These are phyloP conservation scores for Pseudocercospora musae DNA, from an alignment of 2,329 filamentous ascomycete species.

Conservation along the genomic window DNA sequence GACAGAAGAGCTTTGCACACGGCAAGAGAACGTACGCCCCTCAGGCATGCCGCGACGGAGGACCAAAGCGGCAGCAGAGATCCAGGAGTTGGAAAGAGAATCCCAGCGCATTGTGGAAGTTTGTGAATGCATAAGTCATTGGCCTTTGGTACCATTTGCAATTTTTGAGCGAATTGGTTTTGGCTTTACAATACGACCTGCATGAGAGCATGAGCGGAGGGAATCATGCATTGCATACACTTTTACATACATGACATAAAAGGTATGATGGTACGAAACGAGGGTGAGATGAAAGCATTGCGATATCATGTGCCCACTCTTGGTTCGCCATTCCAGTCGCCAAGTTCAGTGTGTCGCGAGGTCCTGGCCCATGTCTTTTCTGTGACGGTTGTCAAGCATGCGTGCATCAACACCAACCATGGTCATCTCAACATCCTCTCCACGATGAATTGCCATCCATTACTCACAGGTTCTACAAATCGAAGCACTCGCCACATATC, in stretches of 20 bases:
- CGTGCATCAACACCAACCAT: too few relatives aligned
- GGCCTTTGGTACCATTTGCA: background rate
- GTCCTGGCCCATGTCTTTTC: too few relatives aligned
- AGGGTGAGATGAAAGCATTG: background rate
- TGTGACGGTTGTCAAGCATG: too few relatives aligned
- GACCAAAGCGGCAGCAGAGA: background rate
- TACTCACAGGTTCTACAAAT: too few relatives aligned
- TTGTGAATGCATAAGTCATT: background rate
- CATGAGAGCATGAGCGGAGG: background rate
- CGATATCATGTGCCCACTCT: background rate
- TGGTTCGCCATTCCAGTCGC: too few relatives aligned
- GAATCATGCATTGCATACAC: background rate
- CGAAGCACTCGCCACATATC: too few relatives aligned
- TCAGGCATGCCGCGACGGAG: background rate
- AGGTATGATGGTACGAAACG: background rate
- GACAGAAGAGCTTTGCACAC: background rate
- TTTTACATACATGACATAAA: background rate
- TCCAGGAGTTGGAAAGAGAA: background rate
- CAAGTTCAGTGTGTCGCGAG: too few relatives aligned
- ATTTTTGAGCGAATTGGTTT: background rate
- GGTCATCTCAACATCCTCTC: too few relatives aligned
- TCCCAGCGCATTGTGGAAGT: background rate
- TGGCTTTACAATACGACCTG: background rate
- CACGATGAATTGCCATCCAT: too few relatives aligned
- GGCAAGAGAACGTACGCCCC: background rate